Evolutionary conservation across 2,329 filamentous ascomycete genomes (phyloP), one percentile per base, ranked within the genome.

Genomic region (Alternaria viburni): DNA sequence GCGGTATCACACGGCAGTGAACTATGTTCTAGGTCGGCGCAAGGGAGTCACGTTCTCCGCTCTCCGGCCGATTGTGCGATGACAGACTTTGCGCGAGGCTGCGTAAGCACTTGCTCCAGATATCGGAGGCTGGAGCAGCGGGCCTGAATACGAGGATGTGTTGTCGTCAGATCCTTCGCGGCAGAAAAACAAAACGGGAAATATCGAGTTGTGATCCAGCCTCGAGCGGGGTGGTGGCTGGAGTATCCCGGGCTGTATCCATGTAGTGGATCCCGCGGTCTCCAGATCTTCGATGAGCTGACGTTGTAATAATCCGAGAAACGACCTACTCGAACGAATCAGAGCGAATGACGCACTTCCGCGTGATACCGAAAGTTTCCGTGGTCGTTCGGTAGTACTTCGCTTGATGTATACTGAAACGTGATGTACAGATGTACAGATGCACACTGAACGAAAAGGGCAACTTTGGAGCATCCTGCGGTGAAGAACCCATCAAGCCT

Each of bases 141-240:
- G 30, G 49, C 26, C 15, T 28, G 50, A 47, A 57, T 52, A 23
- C 54, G 56, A 62, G 28, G 54, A 58, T 58, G 44, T 26, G 57
- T 59, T 59, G 54, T 61, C 47, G 36, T 54, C 21, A 58, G 45
- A 59, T 59, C 32, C 46, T 59, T 62, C 26, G 46, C 43, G 51
- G 11, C 30, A 44, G 28, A 41, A 56, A 32, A 60, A 45, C 32
- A 61, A 46, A 23, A 45, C 44, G 41, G 60, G 15, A 36, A 59
- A 45, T 46, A 25, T 57, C 25, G 25, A 26, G 49, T 50, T 47
- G 30, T 41, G 56, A 43, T 59, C 49, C 23, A 59, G 56, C 50
- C 23, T 54, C 30, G 50, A 36, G 36, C 32, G 36, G 36, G 55
- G 28, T 28, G 26, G 30, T 57, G 44, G 28, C 55, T 41, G 55